phyloP scores from a whole-genome alignment of 1,284 basidiomycete genomes.

The Albatrellus sp. region DNA sequence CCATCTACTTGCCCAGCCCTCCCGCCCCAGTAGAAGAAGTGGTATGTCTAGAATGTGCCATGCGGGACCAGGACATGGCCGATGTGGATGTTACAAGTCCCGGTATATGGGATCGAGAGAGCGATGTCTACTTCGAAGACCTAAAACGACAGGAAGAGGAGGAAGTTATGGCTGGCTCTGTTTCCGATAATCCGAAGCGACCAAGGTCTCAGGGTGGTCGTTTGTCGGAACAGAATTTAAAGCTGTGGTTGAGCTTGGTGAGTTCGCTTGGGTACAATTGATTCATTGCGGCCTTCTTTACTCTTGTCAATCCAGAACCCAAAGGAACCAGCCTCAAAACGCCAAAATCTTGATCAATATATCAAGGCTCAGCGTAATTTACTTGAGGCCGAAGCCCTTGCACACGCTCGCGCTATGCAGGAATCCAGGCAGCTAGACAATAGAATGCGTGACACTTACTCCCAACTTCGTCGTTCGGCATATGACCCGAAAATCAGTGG shows the following conservation, averaged over 20 bases:
- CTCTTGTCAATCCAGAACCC: conserved; percentile 43
- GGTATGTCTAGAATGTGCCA: conserved; percentile 88
- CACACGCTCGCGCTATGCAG: conserved; percentile 62
- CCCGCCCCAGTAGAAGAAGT: conserved; percentile 50
- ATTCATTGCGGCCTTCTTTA: conserved; percentile 4
- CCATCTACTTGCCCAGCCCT: conserved; percentile 27
- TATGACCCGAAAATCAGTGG: conserved; percentile 46
- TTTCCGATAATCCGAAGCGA: conserved; percentile 33
- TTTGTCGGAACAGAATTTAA: conserved; percentile 73
- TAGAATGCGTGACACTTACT: conserved; percentile 65
- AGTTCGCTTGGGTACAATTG: conserved; percentile 16
- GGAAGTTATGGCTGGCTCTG: conserved; percentile 40
- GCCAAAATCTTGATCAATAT: conserved; percentile 59
- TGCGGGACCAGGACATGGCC: conserved; percentile 98
- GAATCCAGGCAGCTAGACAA: conserved; percentile 65
- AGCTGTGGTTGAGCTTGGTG: conserved; percentile 80
- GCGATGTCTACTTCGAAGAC: conserved; percentile 76
- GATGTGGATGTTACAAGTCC: conserved; percentile 84
- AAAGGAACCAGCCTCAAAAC: conserved; percentile 64
- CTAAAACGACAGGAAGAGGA: conserved; percentile 64
- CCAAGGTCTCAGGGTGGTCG: conserved; percentile 55
- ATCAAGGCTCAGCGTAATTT: conserved; percentile 59
- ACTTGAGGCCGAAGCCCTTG: conserved; percentile 64
- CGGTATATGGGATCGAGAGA: conserved; percentile 86
- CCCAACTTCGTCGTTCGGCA: conserved; percentile 62